phyloP scores from a whole-genome alignment of 495 filamentous ascomycete species.

The Hypoxylon rickii region DNA sequence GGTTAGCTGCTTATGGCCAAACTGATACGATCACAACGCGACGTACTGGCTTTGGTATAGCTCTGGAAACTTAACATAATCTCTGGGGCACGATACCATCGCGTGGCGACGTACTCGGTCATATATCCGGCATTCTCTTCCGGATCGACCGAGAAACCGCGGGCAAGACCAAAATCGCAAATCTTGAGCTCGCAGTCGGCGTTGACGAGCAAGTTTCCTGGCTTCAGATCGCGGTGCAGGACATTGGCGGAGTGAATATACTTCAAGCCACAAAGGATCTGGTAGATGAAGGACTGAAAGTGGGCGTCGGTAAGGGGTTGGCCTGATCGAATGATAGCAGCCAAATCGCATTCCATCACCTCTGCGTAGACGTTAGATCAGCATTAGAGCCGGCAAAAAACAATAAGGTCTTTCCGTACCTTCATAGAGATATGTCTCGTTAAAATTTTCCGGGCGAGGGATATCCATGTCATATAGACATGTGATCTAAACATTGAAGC shows the following conservation, averaged over 20 bases:
- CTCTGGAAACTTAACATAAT: slow-evolving; percentile 99
- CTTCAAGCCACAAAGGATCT: slow-evolving; percentile 94
- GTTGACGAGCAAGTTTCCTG: slow-evolving; percentile 95
- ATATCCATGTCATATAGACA: slow-evolving; percentile 99
- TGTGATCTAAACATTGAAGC: slow-evolving; percentile 71
- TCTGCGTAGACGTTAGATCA: slow-evolving; percentile 58
- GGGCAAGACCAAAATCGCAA: slow-evolving; percentile 94
- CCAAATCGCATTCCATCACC: slow-evolving; percentile 98
- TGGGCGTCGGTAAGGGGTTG: slow-evolving; percentile 95
- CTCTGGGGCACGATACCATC: slow-evolving; percentile 98
- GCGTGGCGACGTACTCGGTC: slow-evolving; percentile 98
- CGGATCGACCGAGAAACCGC: slow-evolving; percentile 94
- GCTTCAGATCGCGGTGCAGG: slow-evolving; percentile 94
- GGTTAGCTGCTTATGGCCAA: not conserved
- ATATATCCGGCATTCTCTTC: slow-evolving; percentile 99
- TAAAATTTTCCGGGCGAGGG: slow-evolving; percentile 95
- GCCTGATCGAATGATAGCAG: slow-evolving; percentile 96
- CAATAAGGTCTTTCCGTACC: slow-evolving; percentile 55
- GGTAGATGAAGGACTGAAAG: slow-evolving; percentile 94
- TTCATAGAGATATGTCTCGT: slow-evolving; percentile 98
- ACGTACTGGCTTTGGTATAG: slow-evolving; percentile 98
- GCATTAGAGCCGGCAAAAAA: not conserved
- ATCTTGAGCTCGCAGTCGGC: slow-evolving; percentile 99
- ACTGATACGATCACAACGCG: not conserved
- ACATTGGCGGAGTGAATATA: slow-evolving; percentile 99